Evolutionary conservation across 306 rosid genomes (phyloP).

Genomic region (Myrica gale): DNA sequence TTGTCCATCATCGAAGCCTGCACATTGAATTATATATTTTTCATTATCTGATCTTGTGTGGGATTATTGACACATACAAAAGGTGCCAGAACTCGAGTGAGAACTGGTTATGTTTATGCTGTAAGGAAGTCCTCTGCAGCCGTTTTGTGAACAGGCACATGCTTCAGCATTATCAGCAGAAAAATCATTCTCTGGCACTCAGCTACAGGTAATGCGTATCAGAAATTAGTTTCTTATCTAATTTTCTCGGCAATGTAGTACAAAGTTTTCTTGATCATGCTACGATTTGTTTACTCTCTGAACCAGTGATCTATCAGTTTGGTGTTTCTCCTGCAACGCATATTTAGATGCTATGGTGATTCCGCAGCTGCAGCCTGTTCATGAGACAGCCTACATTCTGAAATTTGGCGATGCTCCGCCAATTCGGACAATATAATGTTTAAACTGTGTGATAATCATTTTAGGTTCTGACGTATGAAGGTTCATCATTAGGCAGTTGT

Average conservation of each 20-base stretch:
- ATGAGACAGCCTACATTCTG: conserved; percentile 56
- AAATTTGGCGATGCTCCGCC: conserved; percentile 71
- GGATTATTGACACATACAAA: conserved; percentile 2
- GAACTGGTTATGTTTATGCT: conserved; percentile 80
- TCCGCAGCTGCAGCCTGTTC: conserved; percentile 54
- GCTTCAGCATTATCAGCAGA: conserved; percentile 54
- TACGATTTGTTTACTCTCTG: conserved; percentile 11
- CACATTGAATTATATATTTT: not conserved
- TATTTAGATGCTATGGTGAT: conserved; percentile 79
- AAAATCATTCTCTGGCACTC: conserved; percentile 61
- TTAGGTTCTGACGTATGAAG: conserved; percentile 18
- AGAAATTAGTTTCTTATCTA: not conserved
- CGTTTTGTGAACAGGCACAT: conserved; percentile 87
- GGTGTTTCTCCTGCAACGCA: conserved; percentile 88
- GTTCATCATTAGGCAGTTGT: conserved; percentile 4
- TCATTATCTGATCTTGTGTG: not conserved
- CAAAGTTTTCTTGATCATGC: not conserved
- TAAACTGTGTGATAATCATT: not conserved
- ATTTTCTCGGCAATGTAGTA: not conserved
- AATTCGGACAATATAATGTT: conserved; percentile 22
- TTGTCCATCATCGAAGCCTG: not conserved
- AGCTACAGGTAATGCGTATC: conserved; percentile 57
- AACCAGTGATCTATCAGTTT: conserved; percentile 72
- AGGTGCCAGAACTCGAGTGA: conserved; percentile 73
- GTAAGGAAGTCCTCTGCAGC: conserved; percentile 75